Percentiles rank a stretch among this genome's conserved stretches.
These are phyloP conservation scores for Cercophora scortea DNA, from an alignment of 495 filamentous ascomycete genomes.

Conservation along the genomic window DNA sequence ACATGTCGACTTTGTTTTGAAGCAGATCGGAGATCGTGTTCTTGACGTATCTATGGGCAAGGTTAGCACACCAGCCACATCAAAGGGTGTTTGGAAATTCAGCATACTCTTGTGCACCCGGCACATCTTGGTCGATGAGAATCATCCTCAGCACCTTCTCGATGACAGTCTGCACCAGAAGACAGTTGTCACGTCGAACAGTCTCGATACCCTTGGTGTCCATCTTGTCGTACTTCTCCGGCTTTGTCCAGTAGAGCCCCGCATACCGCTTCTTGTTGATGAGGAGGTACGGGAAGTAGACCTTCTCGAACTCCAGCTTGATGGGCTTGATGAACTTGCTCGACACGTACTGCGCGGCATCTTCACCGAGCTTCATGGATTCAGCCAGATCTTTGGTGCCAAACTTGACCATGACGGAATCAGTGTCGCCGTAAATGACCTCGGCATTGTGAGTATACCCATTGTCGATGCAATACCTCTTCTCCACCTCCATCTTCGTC, in stretches of 20 bases:
- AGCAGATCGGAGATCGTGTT: slow-evolving; percentile 89
- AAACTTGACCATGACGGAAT: slow-evolving; percentile 99
- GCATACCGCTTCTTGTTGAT: slow-evolving; percentile 99
- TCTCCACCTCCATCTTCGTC: slow-evolving; percentile 89
- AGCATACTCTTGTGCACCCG: slow-evolving; percentile 86
- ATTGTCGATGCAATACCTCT: slow-evolving; percentile 81
- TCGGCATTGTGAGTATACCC: slow-evolving; percentile 89
- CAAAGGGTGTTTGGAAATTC: not conserved
- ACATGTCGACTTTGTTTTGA: slow-evolving; percentile 98
- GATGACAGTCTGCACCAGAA: slow-evolving; percentile 92
- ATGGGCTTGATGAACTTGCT: slow-evolving; percentile 90
- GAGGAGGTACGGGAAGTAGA: slow-evolving; percentile 95
- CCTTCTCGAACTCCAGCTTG: slow-evolving; percentile 99
- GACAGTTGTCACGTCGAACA: slow-evolving; percentile 91
- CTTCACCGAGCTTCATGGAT: slow-evolving; percentile 89
- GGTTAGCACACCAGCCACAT: slow-evolving; percentile 10
- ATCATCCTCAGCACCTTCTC: slow-evolving; percentile 95
- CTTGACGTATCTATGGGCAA: slow-evolving; percentile 73
- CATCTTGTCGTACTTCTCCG: slow-evolving; percentile 98
- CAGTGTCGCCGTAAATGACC: slow-evolving; percentile 98
- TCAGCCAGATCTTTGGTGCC: slow-evolving; percentile 74
- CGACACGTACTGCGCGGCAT: slow-evolving; percentile 82
- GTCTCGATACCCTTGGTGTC: slow-evolving; percentile 99
- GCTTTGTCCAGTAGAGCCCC: slow-evolving; percentile 91
- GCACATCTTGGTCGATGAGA: slow-evolving; percentile 82